Percentiles rank a stretch among this genome's conserved stretches.
phyloP scores from a whole-genome alignment of 257 asterid species.

The Primulina tabacum region DNA sequence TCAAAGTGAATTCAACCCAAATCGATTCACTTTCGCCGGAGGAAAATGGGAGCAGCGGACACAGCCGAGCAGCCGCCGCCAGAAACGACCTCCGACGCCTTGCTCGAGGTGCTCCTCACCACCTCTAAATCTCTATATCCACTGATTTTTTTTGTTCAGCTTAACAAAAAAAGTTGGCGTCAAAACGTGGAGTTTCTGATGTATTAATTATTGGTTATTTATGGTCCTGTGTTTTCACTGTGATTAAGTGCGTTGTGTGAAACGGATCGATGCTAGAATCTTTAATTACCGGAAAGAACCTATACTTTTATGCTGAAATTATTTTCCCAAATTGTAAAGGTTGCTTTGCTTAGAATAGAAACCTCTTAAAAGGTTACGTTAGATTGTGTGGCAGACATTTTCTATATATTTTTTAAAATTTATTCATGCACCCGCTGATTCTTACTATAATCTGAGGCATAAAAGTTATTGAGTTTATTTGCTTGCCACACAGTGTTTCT shows the following conservation, averaged over 20 bases:
- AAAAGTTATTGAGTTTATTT: background rate
- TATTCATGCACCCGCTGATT: background rate
- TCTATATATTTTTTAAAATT: too few relatives aligned
- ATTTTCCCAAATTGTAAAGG: too few relatives aligned
- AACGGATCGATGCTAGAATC: background rate
- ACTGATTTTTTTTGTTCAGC: background rate
- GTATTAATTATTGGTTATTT: background rate
- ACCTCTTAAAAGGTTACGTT: too few relatives aligned
- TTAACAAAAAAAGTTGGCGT: background rate
- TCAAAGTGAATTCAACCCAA: too few relatives aligned
- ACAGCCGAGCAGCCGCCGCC: constrained; percentile 14
- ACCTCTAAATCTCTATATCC: background rate
- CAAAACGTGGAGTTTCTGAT: background rate
- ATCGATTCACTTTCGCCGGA: too few relatives aligned
- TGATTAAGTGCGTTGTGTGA: background rate
- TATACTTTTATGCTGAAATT: too few relatives aligned
- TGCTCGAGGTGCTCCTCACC: constrained; percentile 23
- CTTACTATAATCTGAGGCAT: background rate
- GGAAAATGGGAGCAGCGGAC: constrained; percentile 20
- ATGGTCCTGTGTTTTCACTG: background rate
- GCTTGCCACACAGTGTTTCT: background rate
- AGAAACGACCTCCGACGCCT: constrained; percentile 16
- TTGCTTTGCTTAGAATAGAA: too few relatives aligned
- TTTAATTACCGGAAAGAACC: background rate
- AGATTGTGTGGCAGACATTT: background rate